phyloP scores from a whole-genome alignment of 2,329 filamentous ascomycete species.

The Diaporthe sp. region DNA sequence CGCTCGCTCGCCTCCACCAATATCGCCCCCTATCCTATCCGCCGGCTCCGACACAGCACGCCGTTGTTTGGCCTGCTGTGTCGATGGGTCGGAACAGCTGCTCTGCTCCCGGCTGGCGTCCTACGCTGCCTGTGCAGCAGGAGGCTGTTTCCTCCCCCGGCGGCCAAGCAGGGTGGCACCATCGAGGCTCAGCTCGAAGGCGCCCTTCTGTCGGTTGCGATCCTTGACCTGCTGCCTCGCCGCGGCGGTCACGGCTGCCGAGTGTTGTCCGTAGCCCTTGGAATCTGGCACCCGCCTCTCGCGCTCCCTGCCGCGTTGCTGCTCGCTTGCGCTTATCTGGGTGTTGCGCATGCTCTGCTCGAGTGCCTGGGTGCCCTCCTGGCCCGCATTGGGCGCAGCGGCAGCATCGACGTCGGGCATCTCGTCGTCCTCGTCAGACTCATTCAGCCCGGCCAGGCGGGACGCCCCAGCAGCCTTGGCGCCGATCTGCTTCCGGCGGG shows the following conservation, averaged over 20 bases:
- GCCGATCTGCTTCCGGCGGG: slow-evolving; percentile 86
- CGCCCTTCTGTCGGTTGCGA: slow-evolving; percentile 76
- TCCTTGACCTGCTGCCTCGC: slow-evolving; percentile 82
- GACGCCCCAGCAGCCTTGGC: slow-evolving; percentile 72
- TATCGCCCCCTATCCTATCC: not conserved
- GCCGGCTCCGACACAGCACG: not conserved
- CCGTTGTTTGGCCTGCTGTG: no score
- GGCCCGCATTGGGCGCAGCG: slow-evolving; percentile 54
- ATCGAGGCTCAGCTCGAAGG: slow-evolving; percentile 92
- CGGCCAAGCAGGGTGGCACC: slow-evolving; percentile 90
- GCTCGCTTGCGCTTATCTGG: slow-evolving; percentile 73
- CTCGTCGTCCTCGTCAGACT: slow-evolving; percentile 71
- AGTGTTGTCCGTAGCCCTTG: slow-evolving; percentile 90
- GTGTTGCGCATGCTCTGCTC: slow-evolving; percentile 90
- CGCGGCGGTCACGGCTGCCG: slow-evolving; percentile 82
- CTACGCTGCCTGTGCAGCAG: slow-evolving; percentile 55
- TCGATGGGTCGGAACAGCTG: not conserved
- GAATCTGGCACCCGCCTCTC: slow-evolving; percentile 50
- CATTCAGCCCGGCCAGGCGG: slow-evolving; percentile 72
- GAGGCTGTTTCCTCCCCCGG: slow-evolving; percentile 62
- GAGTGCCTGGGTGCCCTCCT: slow-evolving; percentile 69
- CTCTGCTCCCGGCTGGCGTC: slow-evolving; percentile 9
- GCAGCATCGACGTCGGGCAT: slow-evolving; percentile 59
- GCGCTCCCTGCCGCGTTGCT: slow-evolving; percentile 63
- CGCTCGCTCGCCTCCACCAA: not conserved